Evolutionary conservation across 2,329 filamentous ascomycete genomes (phyloP).

Genomic region (Colletotrichum sansevieriae): DNA sequence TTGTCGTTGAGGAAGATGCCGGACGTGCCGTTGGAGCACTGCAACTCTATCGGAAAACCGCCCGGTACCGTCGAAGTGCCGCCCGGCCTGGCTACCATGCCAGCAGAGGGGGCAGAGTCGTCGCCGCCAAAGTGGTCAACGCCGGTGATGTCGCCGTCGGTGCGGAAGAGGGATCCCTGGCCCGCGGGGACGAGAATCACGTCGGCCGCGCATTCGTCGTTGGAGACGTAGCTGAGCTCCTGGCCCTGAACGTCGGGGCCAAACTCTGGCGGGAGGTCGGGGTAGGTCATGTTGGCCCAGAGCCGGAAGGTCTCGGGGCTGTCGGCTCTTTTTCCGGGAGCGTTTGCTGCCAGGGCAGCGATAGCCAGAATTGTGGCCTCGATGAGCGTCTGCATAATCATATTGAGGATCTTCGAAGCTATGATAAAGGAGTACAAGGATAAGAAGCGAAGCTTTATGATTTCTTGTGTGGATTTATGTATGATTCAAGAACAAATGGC

Average conservation of each 20-base stretch:
- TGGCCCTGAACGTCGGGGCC: slow-evolving; percentile 13
- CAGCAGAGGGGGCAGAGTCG: neutral
- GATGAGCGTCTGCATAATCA: slow-evolving; percentile 4
- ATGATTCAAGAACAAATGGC: too few relatives aligned
- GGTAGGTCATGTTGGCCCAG: slow-evolving; percentile 29
- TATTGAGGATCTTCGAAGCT: neutral
- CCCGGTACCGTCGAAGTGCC: slow-evolving; percentile 19
- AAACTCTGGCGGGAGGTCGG: neutral
- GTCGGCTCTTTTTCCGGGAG: neutral
- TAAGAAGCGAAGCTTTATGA: too few relatives aligned
- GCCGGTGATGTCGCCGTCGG: slow-evolving; percentile 16
- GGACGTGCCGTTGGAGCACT: neutral
- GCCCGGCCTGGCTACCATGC: slow-evolving; percentile 9
- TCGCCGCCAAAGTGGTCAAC: slow-evolving; percentile 12
- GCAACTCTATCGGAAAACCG: neutral
- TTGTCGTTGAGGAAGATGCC: neutral
- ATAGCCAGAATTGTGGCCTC: neutral
- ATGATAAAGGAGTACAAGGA: neutral
- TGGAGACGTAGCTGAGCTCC: slow-evolving; percentile 18
- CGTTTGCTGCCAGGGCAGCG: slow-evolving; percentile 1
- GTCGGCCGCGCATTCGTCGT: neutral
- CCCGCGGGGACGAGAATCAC: slow-evolving; percentile 11
- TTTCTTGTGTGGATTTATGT: too few relatives aligned
- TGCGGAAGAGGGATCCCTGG: slow-evolving; percentile 2
- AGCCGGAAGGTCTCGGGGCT: slow-evolving; percentile 1